A percentile compares a stretch with the other conserved stretches of the same genome.
phyloP scores from a whole-genome alignment of 345 rosid genomes.

The Clarkia xantiana region DNA sequence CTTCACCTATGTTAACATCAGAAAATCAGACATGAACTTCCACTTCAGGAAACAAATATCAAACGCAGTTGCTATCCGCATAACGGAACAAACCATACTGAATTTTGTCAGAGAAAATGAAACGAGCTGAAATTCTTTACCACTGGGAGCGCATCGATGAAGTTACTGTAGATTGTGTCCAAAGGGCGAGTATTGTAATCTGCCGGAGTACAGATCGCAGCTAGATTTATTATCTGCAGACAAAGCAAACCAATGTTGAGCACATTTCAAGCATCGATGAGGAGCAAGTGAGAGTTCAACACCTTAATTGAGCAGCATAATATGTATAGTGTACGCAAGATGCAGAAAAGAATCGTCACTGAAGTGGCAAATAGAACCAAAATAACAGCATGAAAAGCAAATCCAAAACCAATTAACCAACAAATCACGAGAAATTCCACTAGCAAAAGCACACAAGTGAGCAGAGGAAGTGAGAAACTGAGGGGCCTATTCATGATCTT shows the following conservation, averaged over 20 bases:
- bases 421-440: no score
- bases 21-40: slow-evolving; percentile 13
- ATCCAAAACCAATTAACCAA: no score
- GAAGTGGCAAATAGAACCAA: no score
- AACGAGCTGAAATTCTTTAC: slow-evolving; percentile 25
- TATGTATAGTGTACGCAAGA: neutral
- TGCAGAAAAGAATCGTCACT: neutral
- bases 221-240: slow-evolving; percentile 71
- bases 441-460: no score
- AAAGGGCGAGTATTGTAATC: slow-evolving; percentile 98
- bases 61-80: no score
- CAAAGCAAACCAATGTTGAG: neutral
- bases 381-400: no score
- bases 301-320: no score
- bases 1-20: slow-evolving; percentile 45
- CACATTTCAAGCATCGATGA: neutral
- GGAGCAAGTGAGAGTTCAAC: neutral
- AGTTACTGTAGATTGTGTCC: slow-evolving; percentile 95
- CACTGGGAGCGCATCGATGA: slow-evolving; percentile 96
- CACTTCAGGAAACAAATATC: neutral
- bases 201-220: slow-evolving; percentile 99
- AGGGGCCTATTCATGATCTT: no score
- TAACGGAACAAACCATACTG: neutral
- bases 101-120: neutral
- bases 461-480: no score